Conservation (phyloP, 2,329 filamentous ascomycete genomes). For the Xylaria sp. region DNA sequence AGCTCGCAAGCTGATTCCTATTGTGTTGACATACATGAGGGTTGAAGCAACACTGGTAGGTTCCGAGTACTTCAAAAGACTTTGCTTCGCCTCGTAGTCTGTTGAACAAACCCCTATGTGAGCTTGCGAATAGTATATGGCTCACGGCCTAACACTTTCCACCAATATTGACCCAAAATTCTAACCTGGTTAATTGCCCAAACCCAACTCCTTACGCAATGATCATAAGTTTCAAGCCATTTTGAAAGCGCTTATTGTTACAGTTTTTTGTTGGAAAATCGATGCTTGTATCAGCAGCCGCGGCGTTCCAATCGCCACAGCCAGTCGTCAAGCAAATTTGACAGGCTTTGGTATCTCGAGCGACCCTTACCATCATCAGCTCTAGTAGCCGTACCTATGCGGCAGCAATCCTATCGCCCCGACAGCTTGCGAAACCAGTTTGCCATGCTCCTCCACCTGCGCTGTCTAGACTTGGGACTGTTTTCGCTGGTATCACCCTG, state of each 20-base stretch:
- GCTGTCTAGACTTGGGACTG: conserved; percentile 34
- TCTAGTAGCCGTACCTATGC: conserved; percentile 12
- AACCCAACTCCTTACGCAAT: conserved; percentile 20
- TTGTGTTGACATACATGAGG: neutral
- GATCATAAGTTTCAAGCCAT: neutral
- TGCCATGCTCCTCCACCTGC: conserved; percentile 47
- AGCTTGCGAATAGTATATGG: conserved; percentile 12
- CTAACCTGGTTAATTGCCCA: conserved; percentile 9
- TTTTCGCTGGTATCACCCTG: neutral
- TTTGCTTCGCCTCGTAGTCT: neutral
- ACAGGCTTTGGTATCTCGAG: neutral
- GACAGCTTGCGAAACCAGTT: conserved; percentile 50
- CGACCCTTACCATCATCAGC: neutral
- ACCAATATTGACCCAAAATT: conserved; percentile 2
- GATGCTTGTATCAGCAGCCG: neutral
- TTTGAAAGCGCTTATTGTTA: conserved; percentile 25
- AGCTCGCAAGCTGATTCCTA: conserved; percentile 5
- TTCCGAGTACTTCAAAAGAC: neutral
- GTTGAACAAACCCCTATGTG: neutral
- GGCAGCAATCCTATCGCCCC: conserved; percentile 45
- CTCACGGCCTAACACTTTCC: conserved; percentile 17
- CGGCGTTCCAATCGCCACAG: conserved; percentile 4
- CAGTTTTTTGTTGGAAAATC: conserved; percentile 17
- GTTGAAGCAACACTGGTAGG: neutral
- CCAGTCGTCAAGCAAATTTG: neutral